Conservation (phyloP, 371 early-diverging fungal genomes). For the Lichtheimia ramosa region DNA sequence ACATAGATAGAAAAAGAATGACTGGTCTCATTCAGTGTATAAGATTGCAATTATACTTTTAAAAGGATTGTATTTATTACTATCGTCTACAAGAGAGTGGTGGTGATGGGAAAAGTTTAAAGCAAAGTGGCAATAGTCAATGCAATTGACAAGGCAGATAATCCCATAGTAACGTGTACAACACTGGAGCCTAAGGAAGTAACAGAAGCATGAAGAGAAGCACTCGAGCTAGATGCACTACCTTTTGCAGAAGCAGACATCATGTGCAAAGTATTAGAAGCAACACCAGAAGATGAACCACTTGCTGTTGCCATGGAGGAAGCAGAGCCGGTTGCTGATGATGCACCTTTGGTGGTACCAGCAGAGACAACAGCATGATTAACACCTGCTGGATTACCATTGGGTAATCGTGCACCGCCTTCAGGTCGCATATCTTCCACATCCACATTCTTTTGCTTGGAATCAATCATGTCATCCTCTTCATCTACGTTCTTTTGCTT, state of each 20-base stretch:
- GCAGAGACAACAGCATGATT: conserved; percentile 5
- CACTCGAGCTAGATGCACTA: neutral
- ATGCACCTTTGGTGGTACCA: neutral
- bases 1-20: neutral
- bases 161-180: conserved; percentile 8
- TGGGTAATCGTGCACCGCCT: neutral
- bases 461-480: neutral
- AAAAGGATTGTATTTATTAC: neutral
- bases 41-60: neutral
- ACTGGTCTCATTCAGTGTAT: neutral
- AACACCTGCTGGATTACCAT: neutral
- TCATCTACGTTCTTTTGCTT: neutral
- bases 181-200: neutral
- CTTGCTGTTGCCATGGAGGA: conserved; percentile 5
- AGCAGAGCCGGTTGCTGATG: conserved; percentile 5
- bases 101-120: conserved; percentile 6
- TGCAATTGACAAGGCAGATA: conserved; percentile 4
- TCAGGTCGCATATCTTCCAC: neutral
- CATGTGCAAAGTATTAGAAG: conserved; percentile 10
- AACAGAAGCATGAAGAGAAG: neutral
- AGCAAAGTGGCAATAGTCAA: conserved; percentile 10
- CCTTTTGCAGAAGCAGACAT: conserved; percentile 4
- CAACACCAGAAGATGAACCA: neutral
- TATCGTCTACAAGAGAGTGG: neutral
- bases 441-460: conserved; percentile 5